Conservation (phyloP, 345 rosid species). For the Moricandia moricandioides region DNA sequence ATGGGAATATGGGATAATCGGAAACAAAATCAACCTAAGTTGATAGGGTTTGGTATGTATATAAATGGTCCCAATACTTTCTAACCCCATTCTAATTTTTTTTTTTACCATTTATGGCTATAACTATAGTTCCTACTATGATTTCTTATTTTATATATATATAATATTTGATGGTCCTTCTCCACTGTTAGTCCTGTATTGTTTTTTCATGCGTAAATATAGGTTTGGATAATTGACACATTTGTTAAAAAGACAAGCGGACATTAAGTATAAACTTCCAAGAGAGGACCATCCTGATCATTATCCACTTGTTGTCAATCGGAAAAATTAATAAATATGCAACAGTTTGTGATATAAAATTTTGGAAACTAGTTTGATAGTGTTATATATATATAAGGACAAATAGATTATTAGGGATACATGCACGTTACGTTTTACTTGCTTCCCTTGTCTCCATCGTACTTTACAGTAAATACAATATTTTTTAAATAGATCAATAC, state of each 20-base stretch:
- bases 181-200: neutral
- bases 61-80: constrained; percentile 18
- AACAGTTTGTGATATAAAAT: neutral
- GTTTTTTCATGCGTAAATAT: neutral
- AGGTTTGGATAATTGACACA: neutral
- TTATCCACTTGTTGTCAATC: constrained; percentile 27
- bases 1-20: constrained; percentile 15
- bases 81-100: constrained; percentile 6
- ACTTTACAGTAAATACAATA: constrained; percentile 23
- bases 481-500: neutral
- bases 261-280: constrained; percentile 24
- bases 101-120: neutral
- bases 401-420: constrained; percentile 10
- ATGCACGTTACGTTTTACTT: constrained; percentile 40
- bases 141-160: neutral
- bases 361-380: constrained; percentile 6
- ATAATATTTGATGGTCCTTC: neutral
- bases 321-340: neutral
- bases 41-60: constrained; percentile 24
- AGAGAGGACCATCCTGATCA: constrained; percentile 30
- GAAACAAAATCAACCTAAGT: constrained; percentile 30
- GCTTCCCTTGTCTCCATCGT: constrained; percentile 35
- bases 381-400: constrained; percentile 15
- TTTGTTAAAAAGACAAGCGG: constrained; percentile 12
- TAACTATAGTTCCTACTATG: neutral